Evolutionary conservation across 2,329 filamentous ascomycete species (phyloP), one percentile per base, ranked within the genome.

Genomic region (Aspergillus melleus): DNA sequence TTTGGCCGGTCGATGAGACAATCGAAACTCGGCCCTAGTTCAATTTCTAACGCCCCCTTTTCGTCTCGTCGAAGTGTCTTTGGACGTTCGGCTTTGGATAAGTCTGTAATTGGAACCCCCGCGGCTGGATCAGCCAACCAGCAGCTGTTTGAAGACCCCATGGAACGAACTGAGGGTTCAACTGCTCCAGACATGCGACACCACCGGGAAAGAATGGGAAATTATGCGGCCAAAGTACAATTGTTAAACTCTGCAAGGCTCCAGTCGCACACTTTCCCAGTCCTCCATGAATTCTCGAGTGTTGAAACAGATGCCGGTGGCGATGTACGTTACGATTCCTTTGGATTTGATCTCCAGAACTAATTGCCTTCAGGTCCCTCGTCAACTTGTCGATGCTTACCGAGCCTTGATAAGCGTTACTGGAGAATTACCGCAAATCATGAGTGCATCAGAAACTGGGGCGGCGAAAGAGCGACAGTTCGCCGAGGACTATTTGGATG

Each of bases 21-120:
- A 55, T 66, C 71, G 14, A 74, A 70, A 69, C 80, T 54, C 77
- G 79, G 65, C 16, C 52, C 68, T 53, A 61, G 64, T 52, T 81
- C 85, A 61, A 74, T 80, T 4, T 79, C 83, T 58, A 70, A 70
- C 12, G 67, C 73, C 30, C 68, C 73, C 64, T 36, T 77, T 77
- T 66, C 64, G 30, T 68, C 74, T 55, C 75, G 74, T 60, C 80
- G 81, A 64, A 88, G 87, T 71, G 79, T 86, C 19, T 90, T 88
- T 73, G 88, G 88, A 36, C 83, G 86, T 61, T 91, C 91, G 12
- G 86, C 83, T 54, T 81, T 96, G 69, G 88, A 90, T 60, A 90
- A 89, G 68, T 96, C 94, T 10, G 90, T 97, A 56, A 95, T 98
- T 73, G 94, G 94, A 51, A 87, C 88, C 26, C 88, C 92, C 12